A percentile compares a stretch with the other conserved stretches of the same genome.
Conservation (phyloP, 2,329 filamentous ascomycete genomes). For the Ilyonectria sp. region DNA sequence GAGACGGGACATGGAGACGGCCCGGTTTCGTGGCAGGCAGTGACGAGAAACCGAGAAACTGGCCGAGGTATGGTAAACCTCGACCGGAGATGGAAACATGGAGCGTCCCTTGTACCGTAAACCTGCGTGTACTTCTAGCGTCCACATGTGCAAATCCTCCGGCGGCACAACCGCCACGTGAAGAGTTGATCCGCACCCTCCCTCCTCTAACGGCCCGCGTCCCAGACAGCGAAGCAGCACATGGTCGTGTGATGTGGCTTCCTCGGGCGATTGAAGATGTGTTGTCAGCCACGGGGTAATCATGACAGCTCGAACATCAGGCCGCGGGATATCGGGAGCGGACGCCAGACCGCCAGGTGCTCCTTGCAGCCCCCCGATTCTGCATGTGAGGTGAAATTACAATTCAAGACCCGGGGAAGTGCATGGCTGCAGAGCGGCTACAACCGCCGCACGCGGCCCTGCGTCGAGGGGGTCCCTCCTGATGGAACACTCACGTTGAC, state of each 20-base stretch:
- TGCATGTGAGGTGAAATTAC: constrained; percentile 14
- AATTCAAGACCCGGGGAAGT: constrained; percentile 16
- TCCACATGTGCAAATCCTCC: not conserved
- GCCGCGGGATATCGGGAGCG: constrained; percentile 17
- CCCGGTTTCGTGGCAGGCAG: constrained; percentile 14
- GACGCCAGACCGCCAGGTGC: constrained; percentile 8
- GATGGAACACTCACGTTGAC: constrained; percentile 11
- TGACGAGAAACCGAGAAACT: not conserved
- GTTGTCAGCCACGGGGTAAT: constrained; percentile 24
- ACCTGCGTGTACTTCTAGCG: not conserved
- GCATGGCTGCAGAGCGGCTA: constrained; percentile 18
- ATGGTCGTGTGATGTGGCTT: constrained; percentile 23
- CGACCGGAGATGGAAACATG: not conserved
- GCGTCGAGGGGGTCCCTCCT: not conserved
- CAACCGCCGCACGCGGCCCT: constrained; percentile 14
- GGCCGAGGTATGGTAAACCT: constrained; percentile 12
- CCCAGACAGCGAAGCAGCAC: constrained; percentile 4
- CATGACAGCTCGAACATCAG: constrained; percentile 9
- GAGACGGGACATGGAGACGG: constrained; percentile 16
- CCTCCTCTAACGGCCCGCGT: constrained; percentile 8
- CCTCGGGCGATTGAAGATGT: constrained; percentile 18
- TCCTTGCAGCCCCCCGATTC: not conserved
- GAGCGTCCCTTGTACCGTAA: not conserved
- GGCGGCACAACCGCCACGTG: constrained; percentile 23
- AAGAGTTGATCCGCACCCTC: constrained; percentile 20